These are phyloP conservation scores for Acanthamoeba sp. DNA, from an alignment of 208 protist genomes.

Conservation along the genomic window DNA sequence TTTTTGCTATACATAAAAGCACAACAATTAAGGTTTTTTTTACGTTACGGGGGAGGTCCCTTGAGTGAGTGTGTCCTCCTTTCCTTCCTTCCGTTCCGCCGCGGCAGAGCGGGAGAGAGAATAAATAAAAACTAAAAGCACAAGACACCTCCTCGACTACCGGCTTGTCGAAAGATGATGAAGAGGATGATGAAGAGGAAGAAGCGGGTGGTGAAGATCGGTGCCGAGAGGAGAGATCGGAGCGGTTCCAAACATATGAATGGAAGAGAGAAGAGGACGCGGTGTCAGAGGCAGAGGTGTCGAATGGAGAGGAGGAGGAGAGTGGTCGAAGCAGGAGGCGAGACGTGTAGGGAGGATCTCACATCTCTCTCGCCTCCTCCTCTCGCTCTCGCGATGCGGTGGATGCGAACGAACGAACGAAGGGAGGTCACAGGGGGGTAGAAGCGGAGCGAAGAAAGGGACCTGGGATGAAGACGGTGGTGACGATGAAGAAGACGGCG, in stretches of 20 bases:
- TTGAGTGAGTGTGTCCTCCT: neutral
- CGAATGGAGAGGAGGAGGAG: neutral
- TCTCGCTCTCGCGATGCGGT: neutral
- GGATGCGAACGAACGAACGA: neutral
- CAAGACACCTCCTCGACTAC: neutral
- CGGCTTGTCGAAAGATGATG: neutral
- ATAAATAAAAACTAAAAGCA: constrained; percentile 36
- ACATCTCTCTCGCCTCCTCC: too few relatives aligned
- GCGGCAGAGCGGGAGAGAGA: neutral
- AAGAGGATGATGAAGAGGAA: neutral
- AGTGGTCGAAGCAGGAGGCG: neutral
- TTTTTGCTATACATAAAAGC: constrained; percentile 58
- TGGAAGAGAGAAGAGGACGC: neutral
- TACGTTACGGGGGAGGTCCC: neutral
- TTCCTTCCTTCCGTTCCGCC: neutral
- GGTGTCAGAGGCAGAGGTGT: neutral
- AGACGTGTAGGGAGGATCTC: too few relatives aligned
- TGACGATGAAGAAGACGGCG: neutral
- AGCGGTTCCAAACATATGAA: neutral
- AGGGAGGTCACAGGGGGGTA: too few relatives aligned
- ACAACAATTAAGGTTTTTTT: neutral
- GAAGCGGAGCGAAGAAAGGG: too few relatives aligned
- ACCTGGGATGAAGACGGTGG: neutral
- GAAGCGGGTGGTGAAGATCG: neutral
- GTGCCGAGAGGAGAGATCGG: neutral